Evolutionary conservation across 805 yeast genomes (phyloP).

Genomic region (Saturnispora galanensis): DNA sequence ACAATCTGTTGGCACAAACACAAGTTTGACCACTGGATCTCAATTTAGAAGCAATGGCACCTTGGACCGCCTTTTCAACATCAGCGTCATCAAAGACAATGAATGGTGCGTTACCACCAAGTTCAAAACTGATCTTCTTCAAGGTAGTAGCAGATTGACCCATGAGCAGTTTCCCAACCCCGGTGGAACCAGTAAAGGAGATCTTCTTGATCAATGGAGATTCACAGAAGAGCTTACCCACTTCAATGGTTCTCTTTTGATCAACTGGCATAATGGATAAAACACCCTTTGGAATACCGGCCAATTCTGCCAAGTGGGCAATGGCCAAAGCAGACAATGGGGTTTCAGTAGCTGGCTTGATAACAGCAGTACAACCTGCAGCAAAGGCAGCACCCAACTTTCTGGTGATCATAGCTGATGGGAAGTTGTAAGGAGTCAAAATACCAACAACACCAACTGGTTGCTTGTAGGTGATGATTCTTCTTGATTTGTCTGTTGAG

Average conservation of each 20-base stretch:
- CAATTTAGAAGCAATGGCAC: slow-evolving; percentile 75
- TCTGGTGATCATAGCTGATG: slow-evolving; percentile 59
- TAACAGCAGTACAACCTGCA: slow-evolving; percentile 53
- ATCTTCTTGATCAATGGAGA: slow-evolving; percentile 55
- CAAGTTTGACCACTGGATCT: slow-evolving; percentile 95
- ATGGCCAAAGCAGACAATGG: slow-evolving; percentile 55
- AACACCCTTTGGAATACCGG: slow-evolving; percentile 61
- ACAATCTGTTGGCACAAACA: slow-evolving; percentile 87
- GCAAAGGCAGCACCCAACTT: slow-evolving; percentile 60
- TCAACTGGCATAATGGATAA: slow-evolving; percentile 51
- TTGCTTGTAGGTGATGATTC: slow-evolving; percentile 54
- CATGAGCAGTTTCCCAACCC: slow-evolving; percentile 72
- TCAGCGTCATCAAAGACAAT: slow-evolving; percentile 82
- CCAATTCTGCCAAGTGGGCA: slow-evolving; percentile 43
- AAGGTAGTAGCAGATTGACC: slow-evolving; percentile 78
- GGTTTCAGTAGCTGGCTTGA: slow-evolving; percentile 57
- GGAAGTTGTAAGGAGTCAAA: slow-evolving; percentile 67
- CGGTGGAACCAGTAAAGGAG: slow-evolving; percentile 66
- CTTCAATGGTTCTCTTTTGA: slow-evolving; percentile 56
- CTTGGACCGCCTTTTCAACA: slow-evolving; percentile 61
- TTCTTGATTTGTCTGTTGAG: slow-evolving; percentile 46
- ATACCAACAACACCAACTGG: slow-evolving; percentile 66
- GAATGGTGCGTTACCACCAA: slow-evolving; percentile 95
- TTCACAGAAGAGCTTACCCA: slow-evolving; percentile 49
- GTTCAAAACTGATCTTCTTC: slow-evolving; percentile 87